Base-by-base conservation (phyloP, 2,329 filamentous ascomycete species). In the Phyllachora maydis region DNA sequence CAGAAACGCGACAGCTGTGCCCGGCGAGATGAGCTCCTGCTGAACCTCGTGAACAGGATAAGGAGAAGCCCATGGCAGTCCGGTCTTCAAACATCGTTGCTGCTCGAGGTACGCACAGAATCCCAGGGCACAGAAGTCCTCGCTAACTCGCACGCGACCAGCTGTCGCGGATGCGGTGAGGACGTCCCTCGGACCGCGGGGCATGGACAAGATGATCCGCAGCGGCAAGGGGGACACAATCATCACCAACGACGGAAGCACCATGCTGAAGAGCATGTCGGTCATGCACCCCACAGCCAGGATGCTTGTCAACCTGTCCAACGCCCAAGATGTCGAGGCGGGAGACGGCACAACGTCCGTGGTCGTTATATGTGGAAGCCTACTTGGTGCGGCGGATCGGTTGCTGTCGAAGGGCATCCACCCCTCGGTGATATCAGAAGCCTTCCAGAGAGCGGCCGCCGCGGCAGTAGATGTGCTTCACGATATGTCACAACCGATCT, bases 201-300 rank as follows among this genome's bases (percentile, higher is more conserved):
- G 88, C 45, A 93, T 93, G 83, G 83, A 93, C 59, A 93, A 93
- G 62, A 93, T 93, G 83, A 95, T 98, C 41, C 77, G 90, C 60
- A 90, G 76, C 30, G 78, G 82, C 47, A 92, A 81, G 56, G 88
- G 85, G 54, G 79, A 91, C 52, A 93, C 83, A 28, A 88, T 95
- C 49, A 98, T 98, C 56, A 98, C 88, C 43, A 98, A 98, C 60
- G 88, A 98, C 54, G 88, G 88, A 49, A 91, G 90, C 58, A 98
- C 88, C 28, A 98, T 98, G 85, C 58, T 98, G 44, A 91, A 78
- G 57, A 85, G 85, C 59, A 95, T 98, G 88, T 77, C 79, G 35
- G 88, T 98, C 36, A 82, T 98, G 75, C 88, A 98, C 47, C 88
- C 88, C n/a, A 91, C 90, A 23, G 88, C 88, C 24, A 93, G 92